Conservation (phyloP, 148 eudicot species). For the Vaccinium corymbosum region DNA sequence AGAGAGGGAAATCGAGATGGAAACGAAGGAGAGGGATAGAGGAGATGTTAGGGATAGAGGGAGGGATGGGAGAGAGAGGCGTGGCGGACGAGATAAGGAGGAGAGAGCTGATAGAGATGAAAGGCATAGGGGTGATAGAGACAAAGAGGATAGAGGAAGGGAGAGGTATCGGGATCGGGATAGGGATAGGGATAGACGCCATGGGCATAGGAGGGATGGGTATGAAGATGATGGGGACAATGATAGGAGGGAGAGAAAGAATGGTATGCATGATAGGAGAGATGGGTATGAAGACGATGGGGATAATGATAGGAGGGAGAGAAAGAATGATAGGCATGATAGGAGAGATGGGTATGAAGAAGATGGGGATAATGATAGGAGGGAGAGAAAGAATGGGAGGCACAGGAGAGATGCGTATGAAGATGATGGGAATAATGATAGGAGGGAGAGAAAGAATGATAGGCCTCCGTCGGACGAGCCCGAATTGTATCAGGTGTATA, state of each 20-base stretch:
- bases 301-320: conserved; percentile 13
- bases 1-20: conserved; percentile 45
- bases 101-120: conserved; percentile 15
- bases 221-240: background rate
- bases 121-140: conserved; percentile 4
- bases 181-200: background rate
- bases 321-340: background rate
- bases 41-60: conserved; percentile 13
- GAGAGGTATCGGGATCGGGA: background rate
- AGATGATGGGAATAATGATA: background rate
- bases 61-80: conserved; percentile 22
- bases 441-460: conserved; percentile 27
- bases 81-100: conserved; percentile 20
- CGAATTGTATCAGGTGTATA: conserved; percentile 67
- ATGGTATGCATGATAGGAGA: conserved; percentile 18
- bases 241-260: conserved; percentile 29
- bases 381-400: background rate
- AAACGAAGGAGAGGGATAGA: conserved; percentile 14
- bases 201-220: conserved; percentile 2
- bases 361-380: conserved; percentile 24
- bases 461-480: conserved; percentile 36
- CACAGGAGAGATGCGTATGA: conserved; percentile 20
- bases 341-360: conserved; percentile 25
- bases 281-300: conserved; percentile 28
- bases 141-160: conserved; percentile 7